phyloP scores from a whole-genome alignment of 2,329 filamentous ascomycete genomes.

The Xylariaceae sp. region DNA sequence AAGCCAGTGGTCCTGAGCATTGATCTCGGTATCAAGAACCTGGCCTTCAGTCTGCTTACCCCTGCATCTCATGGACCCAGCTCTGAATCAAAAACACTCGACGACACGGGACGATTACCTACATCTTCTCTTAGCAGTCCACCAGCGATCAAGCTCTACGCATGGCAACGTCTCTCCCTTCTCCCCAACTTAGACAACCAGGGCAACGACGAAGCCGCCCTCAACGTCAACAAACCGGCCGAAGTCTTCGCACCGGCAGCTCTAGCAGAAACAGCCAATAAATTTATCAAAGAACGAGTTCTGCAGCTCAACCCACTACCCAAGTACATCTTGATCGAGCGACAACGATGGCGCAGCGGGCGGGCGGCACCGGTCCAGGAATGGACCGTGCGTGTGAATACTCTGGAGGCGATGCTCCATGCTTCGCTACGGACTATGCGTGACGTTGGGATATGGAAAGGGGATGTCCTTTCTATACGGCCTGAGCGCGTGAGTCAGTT shows the following conservation, averaged over 20 bases:
- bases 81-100: slow-evolving; percentile 4
- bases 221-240: neutral
- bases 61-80: neutral
- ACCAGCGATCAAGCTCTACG: slow-evolving; percentile 24
- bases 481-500: slow-evolving; percentile 33
- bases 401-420: slow-evolving; percentile 77
- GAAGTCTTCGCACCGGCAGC: slow-evolving; percentile 31
- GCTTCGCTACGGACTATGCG: slow-evolving; percentile 57
- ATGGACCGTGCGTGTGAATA: slow-evolving; percentile 79
- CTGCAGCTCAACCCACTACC: slow-evolving; percentile 56
- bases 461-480: slow-evolving; percentile 38
- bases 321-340: slow-evolving; percentile 64
- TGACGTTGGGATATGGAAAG: slow-evolving; percentile 38
- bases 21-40: slow-evolving; percentile 78
- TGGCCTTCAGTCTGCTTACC: slow-evolving; percentile 64
- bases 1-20: slow-evolving; percentile 60
- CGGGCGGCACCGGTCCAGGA: slow-evolving; percentile 63
- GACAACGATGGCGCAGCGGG: slow-evolving; percentile 57
- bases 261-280: slow-evolving; percentile 33
- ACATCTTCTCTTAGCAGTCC: slow-evolving; percentile 15
- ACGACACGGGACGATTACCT: neutral
- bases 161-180: slow-evolving; percentile 33
- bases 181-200: neutral
- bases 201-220: neutral
- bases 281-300: slow-evolving; percentile 34